These are phyloP conservation scores for Schwanniomyces pseudopolymorphus DNA, from an alignment of 805 yeast species.

Conservation along the genomic window DNA sequence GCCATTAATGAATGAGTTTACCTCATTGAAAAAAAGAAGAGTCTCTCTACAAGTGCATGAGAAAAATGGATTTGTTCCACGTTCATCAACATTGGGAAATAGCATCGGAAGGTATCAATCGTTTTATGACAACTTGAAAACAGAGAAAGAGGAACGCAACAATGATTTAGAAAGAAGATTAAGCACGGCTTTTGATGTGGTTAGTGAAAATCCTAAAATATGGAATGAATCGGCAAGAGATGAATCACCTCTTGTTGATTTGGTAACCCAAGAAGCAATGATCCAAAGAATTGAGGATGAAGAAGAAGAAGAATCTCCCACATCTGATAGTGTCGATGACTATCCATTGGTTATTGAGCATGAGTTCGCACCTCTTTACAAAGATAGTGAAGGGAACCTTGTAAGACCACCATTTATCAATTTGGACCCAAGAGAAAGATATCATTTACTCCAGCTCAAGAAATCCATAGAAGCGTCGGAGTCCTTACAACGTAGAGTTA, in stretches of 20 bases:
- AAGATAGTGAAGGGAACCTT: slow-evolving; percentile 36
- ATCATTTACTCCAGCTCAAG: slow-evolving; percentile 40
- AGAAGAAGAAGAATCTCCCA: not conserved
- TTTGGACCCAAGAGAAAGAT: slow-evolving; percentile 43
- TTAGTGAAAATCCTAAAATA: not conserved
- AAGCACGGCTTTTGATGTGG: slow-evolving; percentile 17
- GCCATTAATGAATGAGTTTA: slow-evolving; percentile 20
- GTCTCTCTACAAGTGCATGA: slow-evolving; percentile 23
- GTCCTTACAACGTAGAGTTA: slow-evolving; percentile 30
- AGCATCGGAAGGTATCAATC: slow-evolving; percentile 18
- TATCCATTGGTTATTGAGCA: slow-evolving; percentile 24
- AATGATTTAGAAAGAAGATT: slow-evolving; percentile 31
- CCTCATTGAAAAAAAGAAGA: slow-evolving; percentile 27
- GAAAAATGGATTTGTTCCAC: slow-evolving; percentile 18
- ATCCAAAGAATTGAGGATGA: not conserved
- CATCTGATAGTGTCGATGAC: not conserved
- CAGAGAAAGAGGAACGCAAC: slow-evolving; percentile 16
- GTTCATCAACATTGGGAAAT: slow-evolving; percentile 20
- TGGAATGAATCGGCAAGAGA: slow-evolving; percentile 2
- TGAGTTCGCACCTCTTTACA: slow-evolving; percentile 34
- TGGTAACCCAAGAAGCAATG: not conserved
- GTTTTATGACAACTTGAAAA: slow-evolving; percentile 15
- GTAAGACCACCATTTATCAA: slow-evolving; percentile 46
- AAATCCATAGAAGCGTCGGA: slow-evolving; percentile 37
- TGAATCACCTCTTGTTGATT: slow-evolving; percentile 1